Evolutionary conservation across 495 filamentous ascomycete genomes (phyloP).

Genomic region (Acidiella bohemica): DNA sequence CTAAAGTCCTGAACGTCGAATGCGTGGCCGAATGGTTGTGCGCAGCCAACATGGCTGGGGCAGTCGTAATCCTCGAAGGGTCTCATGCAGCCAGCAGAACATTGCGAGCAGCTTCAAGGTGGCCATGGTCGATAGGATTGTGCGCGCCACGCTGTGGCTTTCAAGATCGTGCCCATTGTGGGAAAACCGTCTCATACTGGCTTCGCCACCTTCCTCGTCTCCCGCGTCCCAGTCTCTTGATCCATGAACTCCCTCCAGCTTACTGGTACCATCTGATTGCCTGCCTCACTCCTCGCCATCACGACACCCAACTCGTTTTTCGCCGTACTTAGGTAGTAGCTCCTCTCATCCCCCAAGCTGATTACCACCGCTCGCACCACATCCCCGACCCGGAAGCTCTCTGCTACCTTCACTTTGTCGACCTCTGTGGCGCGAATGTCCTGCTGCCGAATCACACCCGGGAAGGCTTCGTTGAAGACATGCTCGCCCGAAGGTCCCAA

Average conservation of each 20-base stretch:
- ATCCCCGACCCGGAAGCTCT: constrained; percentile 88
- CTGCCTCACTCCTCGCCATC: constrained; percentile 79
- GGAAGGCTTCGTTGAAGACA: constrained; percentile 24
- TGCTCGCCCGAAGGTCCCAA: constrained; percentile 36
- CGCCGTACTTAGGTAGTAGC: constrained; percentile 84
- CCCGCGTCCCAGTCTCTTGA: constrained; percentile 59
- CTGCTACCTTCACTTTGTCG: constrained; percentile 77
- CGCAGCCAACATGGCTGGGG: too few relatives aligned
- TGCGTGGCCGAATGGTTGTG: too few relatives aligned
- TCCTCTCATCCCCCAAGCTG: constrained; percentile 77
- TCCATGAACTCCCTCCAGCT: constrained; percentile 92
- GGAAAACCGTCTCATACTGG: constrained; percentile 50
- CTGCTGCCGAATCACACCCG: constrained; percentile 51
- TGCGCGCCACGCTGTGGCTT: too few relatives aligned
- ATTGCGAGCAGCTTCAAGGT: too few relatives aligned
- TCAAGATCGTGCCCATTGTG: too few relatives aligned
- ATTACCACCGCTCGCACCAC: constrained; percentile 80
- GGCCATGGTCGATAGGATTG: too few relatives aligned
- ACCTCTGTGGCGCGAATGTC: constrained; percentile 93
- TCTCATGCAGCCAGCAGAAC: too few relatives aligned
- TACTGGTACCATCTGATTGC: constrained; percentile 78
- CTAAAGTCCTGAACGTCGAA: too few relatives aligned
- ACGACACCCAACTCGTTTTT: constrained; percentile 86
- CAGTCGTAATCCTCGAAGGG: too few relatives aligned
- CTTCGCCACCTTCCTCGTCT: constrained; percentile 85